Percentiles rank a stretch among this genome's conserved stretches.
phyloP scores from a whole-genome alignment of 2,329 filamentous ascomycete species.

The Diaporthe destruens region DNA sequence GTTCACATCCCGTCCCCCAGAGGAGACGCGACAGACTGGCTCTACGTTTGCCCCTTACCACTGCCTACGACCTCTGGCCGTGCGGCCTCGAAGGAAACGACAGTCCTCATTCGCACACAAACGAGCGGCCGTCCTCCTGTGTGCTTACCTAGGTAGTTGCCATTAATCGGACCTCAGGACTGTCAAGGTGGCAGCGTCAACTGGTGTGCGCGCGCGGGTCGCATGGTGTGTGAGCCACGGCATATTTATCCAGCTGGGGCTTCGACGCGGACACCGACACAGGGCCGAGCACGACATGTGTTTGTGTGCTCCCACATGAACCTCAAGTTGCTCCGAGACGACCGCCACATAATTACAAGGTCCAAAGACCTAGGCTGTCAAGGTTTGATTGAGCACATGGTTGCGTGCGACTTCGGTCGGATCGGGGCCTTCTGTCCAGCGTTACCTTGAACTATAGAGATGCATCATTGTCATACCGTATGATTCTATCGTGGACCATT shows the following conservation, averaged over 20 bases:
- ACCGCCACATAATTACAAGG: neutral
- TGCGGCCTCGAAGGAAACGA: neutral
- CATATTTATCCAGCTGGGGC: neutral
- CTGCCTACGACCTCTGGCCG: neutral
- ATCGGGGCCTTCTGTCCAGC: neutral
- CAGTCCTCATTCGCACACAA: neutral
- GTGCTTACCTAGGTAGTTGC: neutral
- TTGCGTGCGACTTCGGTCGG: neutral
- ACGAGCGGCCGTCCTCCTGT: neutral
- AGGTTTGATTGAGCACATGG: neutral
- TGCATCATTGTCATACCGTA: neutral
- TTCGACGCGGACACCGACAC: neutral
- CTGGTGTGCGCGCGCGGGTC: no score
- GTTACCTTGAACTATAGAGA: neutral
- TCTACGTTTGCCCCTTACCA: neutral
- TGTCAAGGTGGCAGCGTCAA: neutral
- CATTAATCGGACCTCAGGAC: neutral
- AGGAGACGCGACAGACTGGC: neutral
- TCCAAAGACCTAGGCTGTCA: no score
- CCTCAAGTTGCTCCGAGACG: neutral
- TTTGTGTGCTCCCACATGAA: neutral
- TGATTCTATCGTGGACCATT: neutral
- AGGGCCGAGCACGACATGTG: neutral
- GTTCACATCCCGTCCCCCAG: neutral
- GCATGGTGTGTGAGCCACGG: neutral